phyloP scores from a whole-genome alignment of 202 grass and related monocot genomes.

The Cymbopogon flexuosus region DNA sequence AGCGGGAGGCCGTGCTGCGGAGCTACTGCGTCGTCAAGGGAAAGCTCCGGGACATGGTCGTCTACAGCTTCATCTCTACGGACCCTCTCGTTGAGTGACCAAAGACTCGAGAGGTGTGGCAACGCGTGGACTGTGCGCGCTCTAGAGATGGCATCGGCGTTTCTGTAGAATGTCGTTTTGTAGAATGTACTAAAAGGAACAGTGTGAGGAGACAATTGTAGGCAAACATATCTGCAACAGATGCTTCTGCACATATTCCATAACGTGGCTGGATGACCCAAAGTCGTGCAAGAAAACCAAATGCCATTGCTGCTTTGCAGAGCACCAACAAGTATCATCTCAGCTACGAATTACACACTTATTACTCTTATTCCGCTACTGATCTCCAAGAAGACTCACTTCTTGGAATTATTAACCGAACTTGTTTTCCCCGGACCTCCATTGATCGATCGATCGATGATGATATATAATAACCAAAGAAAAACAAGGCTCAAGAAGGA shows the following conservation, averaged over 20 bases:
- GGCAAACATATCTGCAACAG: not conserved
- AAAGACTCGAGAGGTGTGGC: not conserved
- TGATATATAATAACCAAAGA: not conserved
- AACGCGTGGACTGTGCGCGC: not conserved
- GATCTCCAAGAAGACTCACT: constrained; percentile 3
- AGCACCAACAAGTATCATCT: not conserved
- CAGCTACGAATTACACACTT: constrained; percentile 27
- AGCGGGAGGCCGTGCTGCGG: constrained; percentile 61
- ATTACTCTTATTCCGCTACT: not conserved
- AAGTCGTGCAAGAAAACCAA: constrained; percentile 4
- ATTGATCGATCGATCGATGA: not conserved
- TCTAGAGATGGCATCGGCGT: not conserved
- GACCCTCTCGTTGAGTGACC: constrained; percentile 31
- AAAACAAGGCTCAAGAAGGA: not conserved
- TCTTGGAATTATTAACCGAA: constrained; percentile 8
- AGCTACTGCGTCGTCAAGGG: constrained; percentile 52
- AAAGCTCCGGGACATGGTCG: constrained; percentile 35
- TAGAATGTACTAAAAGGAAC: too few species aligned
- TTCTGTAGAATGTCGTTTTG: too few species aligned
- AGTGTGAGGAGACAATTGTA: not conserved
- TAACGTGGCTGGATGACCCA: not conserved
- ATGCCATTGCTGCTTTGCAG: constrained; percentile 27
- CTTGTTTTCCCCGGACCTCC: not conserved
- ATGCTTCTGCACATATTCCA: not conserved
- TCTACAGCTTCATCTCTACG: constrained; percentile 57